Percentiles rank a stretch among this genome's conserved stretches.
These are phyloP conservation scores for Lepidopterella palustris DNA, from an alignment of 495 filamentous ascomycete species.

Conservation along the genomic window DNA sequence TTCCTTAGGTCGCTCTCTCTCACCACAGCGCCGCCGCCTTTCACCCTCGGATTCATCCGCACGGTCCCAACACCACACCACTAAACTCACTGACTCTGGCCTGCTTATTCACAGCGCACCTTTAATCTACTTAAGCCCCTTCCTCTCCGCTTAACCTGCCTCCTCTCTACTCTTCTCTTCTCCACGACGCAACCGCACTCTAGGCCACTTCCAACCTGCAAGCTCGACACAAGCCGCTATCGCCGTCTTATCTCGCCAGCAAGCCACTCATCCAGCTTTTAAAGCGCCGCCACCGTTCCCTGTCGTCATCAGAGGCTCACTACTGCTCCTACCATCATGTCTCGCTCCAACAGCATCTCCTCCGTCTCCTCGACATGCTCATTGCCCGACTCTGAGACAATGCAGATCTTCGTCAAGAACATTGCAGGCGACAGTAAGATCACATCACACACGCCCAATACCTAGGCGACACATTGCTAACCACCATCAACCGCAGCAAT, in stretches of 20 bases:
- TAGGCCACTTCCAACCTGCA: too few species aligned
- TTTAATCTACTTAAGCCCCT: neutral
- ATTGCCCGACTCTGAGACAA: constrained; percentile 32
- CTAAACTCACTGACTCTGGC: neutral
- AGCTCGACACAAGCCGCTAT: neutral
- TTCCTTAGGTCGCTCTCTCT: neutral
- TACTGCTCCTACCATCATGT: constrained; percentile 16
- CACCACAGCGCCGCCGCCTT: neutral
- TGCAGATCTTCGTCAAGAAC: constrained; percentile 49
- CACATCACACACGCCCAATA: neutral
- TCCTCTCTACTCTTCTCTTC: neutral
- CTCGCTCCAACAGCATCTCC: constrained; percentile 35
- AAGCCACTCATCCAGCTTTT: neutral
- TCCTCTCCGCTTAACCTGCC: neutral
- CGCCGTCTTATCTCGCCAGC: neutral
- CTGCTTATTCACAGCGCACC: neutral
- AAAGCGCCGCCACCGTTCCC: neutral
- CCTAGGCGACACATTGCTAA: neutral
- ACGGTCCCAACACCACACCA: neutral
- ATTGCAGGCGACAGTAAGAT: constrained; percentile 44
- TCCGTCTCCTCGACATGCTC: constrained; percentile 33
- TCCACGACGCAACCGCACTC: too few species aligned
- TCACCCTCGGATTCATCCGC: neutral
- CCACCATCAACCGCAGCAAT: constrained; percentile 36
- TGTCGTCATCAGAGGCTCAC: neutral